Evolutionary conservation across 2,329 filamentous ascomycete species (phyloP).

Genomic region (Cercospora sp.): DNA sequence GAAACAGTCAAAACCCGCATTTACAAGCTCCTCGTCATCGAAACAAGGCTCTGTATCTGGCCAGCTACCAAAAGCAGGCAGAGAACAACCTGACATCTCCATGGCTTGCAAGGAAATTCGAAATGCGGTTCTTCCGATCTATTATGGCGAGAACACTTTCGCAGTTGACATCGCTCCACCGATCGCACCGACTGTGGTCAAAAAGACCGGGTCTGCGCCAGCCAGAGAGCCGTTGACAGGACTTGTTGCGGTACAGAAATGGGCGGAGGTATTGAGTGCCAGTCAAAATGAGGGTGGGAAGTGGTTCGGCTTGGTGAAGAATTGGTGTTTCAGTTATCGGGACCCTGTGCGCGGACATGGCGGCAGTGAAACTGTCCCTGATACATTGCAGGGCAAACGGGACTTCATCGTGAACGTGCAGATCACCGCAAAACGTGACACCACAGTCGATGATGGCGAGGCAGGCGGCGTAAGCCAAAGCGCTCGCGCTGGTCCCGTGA

Average conservation of each 20-base stretch:
- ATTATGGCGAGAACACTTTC: constrained; percentile 32
- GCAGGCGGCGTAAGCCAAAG: background rate
- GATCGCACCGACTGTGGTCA: background rate
- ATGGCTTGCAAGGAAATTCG: constrained; percentile 30
- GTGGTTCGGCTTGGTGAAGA: constrained; percentile 16
- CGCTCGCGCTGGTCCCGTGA: background rate
- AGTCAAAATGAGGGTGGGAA: background rate
- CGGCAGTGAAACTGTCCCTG: background rate
- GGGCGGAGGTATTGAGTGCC: constrained; percentile 14
- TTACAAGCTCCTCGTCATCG: constrained; percentile 25
- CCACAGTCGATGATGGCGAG: background rate
- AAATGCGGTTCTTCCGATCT: constrained; percentile 29
- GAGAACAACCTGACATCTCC: constrained; percentile 33
- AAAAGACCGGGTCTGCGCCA: background rate
- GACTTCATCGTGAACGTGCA: constrained; percentile 9
- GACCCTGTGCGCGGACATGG: background rate
- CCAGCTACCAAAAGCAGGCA: constrained; percentile 18
- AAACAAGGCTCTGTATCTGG: constrained; percentile 26
- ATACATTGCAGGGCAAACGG: background rate
- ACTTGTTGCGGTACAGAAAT: constrained; percentile 19
- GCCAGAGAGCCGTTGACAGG: background rate
- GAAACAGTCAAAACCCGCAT: constrained; percentile 23
- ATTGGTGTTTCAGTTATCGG: constrained; percentile 22
- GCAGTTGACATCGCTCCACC: constrained; percentile 20
- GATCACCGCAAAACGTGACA: background rate